Conservation (phyloP, 345 rosid genomes). For the Clausena lansium region DNA sequence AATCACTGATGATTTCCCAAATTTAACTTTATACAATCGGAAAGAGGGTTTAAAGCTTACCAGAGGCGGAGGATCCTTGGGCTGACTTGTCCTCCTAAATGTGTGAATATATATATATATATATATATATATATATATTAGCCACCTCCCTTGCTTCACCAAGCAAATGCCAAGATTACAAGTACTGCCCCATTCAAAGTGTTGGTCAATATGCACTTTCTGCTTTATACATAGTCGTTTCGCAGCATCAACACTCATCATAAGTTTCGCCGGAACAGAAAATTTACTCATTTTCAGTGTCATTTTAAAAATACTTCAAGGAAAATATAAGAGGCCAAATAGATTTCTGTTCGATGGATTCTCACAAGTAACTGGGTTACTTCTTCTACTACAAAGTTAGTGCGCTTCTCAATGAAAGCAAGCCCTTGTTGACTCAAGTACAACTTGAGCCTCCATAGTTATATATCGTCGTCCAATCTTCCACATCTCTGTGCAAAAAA, state of each 20-base stretch:
- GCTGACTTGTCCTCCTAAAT: too few relatives aligned
- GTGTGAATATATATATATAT: too few relatives aligned
- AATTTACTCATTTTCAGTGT: background rate
- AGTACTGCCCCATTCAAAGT: constrained; percentile 73
- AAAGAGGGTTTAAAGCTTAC: too few relatives aligned
- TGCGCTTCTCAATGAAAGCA: constrained; percentile 94
- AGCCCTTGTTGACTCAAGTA: constrained; percentile 80
- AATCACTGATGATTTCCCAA: too few relatives aligned
- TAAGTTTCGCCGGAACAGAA: constrained; percentile 59
- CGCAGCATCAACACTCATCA: constrained; percentile 98
- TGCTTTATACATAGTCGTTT: constrained; percentile 65
- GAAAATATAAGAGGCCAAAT: background rate
- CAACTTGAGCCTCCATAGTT: constrained; percentile 67
- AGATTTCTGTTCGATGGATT: background rate
- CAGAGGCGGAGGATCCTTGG: too few relatives aligned
- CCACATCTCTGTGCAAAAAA: constrained; percentile 71
- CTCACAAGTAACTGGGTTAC: constrained; percentile 78
- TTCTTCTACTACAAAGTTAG: constrained; percentile 93
- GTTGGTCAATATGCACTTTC: constrained; percentile 83
- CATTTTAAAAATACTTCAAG: background rate
- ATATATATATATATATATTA: too few relatives aligned
- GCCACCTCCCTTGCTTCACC: constrained; percentile 81
- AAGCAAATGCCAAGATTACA: constrained; percentile 92
- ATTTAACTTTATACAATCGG: too few relatives aligned
- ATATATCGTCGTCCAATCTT: constrained; percentile 79